phyloP scores from a whole-genome alignment of 495 filamentous ascomycete species.

The Trichocladium antarcticum region DNA sequence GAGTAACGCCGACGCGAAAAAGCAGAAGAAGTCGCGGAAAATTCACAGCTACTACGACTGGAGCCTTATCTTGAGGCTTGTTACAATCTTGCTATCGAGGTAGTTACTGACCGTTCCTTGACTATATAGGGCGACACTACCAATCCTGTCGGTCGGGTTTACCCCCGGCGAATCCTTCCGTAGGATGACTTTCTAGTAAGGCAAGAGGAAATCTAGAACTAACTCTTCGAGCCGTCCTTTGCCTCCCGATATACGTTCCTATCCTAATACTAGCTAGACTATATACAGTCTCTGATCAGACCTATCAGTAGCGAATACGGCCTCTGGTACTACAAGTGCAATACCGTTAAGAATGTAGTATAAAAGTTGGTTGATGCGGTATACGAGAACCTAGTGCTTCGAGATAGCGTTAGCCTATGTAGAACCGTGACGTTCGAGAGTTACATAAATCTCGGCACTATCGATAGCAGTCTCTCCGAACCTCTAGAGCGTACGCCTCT shows the following conservation, averaged over 20 bases:
- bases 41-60: slow-evolving; percentile 17
- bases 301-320: slow-evolving; percentile 25
- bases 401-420: slow-evolving; percentile 17
- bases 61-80: slow-evolving; percentile 25
- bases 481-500: slow-evolving; percentile 14
- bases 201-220: slow-evolving; percentile 22
- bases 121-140: slow-evolving; percentile 26
- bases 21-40: slow-evolving; percentile 19
- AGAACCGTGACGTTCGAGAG: slow-evolving; percentile 28
- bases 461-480: slow-evolving; percentile 7
- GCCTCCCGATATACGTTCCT: slow-evolving; percentile 18
- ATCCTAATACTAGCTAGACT: slow-evolving; percentile 25
- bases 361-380: slow-evolving; percentile 20
- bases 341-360: slow-evolving; percentile 23
- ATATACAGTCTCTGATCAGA: slow-evolving; percentile 14
- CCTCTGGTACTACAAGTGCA: slow-evolving; percentile 22
- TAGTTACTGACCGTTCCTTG: slow-evolving; percentile 23
- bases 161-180: slow-evolving; percentile 27
- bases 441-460: slow-evolving; percentile 23
- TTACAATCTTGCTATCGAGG: slow-evolving; percentile 23
- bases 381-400: slow-evolving; percentile 19
- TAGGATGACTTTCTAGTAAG: slow-evolving; percentile 21
- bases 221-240: slow-evolving; percentile 17
- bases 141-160: slow-evolving; percentile 24
- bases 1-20: background rate